These are phyloP conservation scores for Eremochloa ophiuroides DNA, from an alignment of 176 grass and related monocot species.

Conservation along the genomic window DNA sequence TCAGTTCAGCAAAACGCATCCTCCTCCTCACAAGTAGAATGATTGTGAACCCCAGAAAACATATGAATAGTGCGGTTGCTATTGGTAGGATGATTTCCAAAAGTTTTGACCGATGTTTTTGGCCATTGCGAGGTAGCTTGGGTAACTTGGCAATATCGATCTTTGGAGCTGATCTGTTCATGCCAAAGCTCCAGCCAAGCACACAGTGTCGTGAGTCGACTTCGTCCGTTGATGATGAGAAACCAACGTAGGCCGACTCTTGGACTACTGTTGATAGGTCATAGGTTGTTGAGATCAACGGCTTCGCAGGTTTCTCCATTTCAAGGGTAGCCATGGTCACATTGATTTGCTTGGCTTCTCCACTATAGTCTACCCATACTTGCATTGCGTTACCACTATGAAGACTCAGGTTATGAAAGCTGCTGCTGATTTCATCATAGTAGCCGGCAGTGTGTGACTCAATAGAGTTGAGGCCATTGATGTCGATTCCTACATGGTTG, in stretches of 20 bases:
- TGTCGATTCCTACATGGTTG: conserved; percentile 28
- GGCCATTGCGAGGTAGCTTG: neutral
- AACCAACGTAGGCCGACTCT: neutral
- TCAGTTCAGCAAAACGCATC: conserved; percentile 2
- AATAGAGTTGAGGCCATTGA: conserved; percentile 6
- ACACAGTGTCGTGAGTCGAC: neutral
- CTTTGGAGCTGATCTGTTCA: neutral
- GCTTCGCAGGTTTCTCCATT: neutral
- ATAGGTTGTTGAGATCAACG: neutral
- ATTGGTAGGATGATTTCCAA: neutral
- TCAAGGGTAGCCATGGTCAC: conserved; percentile 15
- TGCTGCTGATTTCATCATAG: neutral
- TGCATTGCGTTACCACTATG: neutral
- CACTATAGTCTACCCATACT: conserved; percentile 36
- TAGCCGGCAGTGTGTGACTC: neutral
- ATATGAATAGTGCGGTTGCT: neutral
- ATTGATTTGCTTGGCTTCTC: neutral
- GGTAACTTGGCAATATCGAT: neutral
- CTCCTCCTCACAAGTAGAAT: neutral
- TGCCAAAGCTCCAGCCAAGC: conserved; percentile 38
- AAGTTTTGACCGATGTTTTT: neutral
- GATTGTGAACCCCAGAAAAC: neutral
- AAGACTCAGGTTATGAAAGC: conserved; percentile 2
- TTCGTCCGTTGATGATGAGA: conserved; percentile 1
- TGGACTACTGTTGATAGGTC: conserved; percentile 1